Conservation (phyloP, 2,329 filamentous ascomycete species). For the Fusarium abutilonis region DNA sequence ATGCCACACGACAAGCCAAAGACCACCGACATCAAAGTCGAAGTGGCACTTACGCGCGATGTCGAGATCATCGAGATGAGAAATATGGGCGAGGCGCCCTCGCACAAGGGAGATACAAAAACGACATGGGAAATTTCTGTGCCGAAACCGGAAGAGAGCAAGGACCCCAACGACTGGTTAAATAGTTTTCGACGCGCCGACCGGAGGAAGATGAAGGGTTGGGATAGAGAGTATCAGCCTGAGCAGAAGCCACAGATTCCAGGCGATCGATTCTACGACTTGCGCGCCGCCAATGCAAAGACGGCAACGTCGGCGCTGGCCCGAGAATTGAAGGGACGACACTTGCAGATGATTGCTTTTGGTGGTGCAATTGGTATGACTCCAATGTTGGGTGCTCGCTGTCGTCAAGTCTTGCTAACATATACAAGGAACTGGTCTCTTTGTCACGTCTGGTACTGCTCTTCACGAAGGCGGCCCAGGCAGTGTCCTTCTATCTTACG, state of each 20-base stretch:
- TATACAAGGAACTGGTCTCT: slow-evolving; percentile 77
- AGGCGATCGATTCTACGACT: slow-evolving; percentile 62
- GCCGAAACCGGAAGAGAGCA: slow-evolving; percentile 13
- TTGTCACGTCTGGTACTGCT: slow-evolving; percentile 81
- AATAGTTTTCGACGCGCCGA: slow-evolving; percentile 41
- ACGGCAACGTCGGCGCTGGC: slow-evolving; percentile 80
- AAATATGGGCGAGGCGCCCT: slow-evolving; percentile 14
- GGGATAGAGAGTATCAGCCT: slow-evolving; percentile 37
- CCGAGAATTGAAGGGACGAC: slow-evolving; percentile 80
- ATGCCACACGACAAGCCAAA: slow-evolving; percentile 34
- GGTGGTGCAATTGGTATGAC: slow-evolving; percentile 82
- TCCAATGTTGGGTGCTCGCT: neutral
- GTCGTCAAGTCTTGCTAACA: neutral
- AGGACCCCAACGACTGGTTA: slow-evolving; percentile 33
- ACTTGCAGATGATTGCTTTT: slow-evolving; percentile 98
- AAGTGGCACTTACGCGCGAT: slow-evolving; percentile 32
- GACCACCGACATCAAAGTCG: slow-evolving; percentile 35
- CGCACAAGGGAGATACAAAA: slow-evolving; percentile 13
- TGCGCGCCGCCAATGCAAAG: slow-evolving; percentile 71
- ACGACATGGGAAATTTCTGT: slow-evolving; percentile 29
- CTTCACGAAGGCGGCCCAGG: slow-evolving; percentile 79
- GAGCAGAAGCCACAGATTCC: slow-evolving; percentile 23
- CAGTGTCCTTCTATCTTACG: slow-evolving; percentile 78
- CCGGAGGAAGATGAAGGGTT: slow-evolving; percentile 31
- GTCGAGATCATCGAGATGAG: slow-evolving; percentile 33